These are phyloP conservation scores for Umbelopsis ramanniana DNA, from an alignment of 192 early-diverging fungal genomes.

Conservation along the genomic window DNA sequence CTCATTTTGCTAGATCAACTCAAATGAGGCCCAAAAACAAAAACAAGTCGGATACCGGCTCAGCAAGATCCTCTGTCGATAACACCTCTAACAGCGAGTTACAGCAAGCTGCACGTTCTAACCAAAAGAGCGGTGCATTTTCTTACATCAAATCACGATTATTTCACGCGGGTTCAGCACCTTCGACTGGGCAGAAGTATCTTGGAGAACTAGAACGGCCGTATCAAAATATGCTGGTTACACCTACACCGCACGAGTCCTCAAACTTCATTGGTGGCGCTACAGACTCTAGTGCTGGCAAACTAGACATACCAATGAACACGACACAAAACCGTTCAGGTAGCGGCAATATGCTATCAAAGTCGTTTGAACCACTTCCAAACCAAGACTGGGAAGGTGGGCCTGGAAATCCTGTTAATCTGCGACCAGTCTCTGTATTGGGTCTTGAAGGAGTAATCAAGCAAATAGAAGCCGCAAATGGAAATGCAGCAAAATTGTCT, in stretches of 20 bases:
- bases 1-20: neutral
- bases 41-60: neutral
- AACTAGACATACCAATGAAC: neutral
- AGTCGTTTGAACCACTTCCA: neutral
- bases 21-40: conserved; percentile 17
- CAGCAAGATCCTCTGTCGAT: conserved; percentile 12
- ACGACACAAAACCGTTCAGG: neutral
- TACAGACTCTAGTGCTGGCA: neutral
- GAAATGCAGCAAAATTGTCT: neutral
- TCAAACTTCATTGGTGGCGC: neutral
- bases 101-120: neutral
- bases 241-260: neutral
- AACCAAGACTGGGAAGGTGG: neutral
- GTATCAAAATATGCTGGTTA: neutral
- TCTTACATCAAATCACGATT: conserved; percentile 26
- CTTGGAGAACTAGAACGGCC: neutral
- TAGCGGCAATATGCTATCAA: neutral
- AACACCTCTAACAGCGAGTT: neutral
- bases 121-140: conserved; percentile 18
- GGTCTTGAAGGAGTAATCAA: conserved; percentile 2
- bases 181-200: neutral
- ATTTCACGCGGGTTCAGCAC: conserved; percentile 16
- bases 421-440: conserved; percentile 1
- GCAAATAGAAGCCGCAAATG: neutral
- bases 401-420: neutral